Conservation (phyloP, 129 eudicot genomes). For the Helichrysum umbraculigerum region DNA sequence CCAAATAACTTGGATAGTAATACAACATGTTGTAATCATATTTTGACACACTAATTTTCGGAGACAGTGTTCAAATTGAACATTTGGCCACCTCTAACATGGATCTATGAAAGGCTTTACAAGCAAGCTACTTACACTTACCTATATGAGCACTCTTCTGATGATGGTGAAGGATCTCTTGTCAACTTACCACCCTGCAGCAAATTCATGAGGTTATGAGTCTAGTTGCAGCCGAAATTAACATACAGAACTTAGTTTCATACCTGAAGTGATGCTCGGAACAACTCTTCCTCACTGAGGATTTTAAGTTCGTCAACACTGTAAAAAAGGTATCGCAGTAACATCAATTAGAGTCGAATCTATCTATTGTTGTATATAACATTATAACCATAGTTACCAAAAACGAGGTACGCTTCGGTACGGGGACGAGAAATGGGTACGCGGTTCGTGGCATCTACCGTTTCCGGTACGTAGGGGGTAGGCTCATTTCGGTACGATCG, state of each 20-base stretch:
- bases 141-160: constrained; percentile 38
- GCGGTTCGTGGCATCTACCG: too few relatives aligned
- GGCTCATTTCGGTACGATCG: too few relatives aligned
- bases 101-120: background rate
- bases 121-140: constrained; percentile 42
- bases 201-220: background rate
- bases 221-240: background rate
- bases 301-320: constrained; percentile 78
- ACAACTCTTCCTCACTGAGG: constrained; percentile 67
- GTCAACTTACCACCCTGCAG: constrained; percentile 45
- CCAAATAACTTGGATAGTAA: background rate
- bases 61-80: background rate
- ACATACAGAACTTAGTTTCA: constrained; percentile 13
- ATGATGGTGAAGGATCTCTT: constrained; percentile 32
- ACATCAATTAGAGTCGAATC: constrained; percentile 6
- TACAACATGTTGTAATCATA: background rate
- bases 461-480: too few relatives aligned
- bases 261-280: constrained; percentile 68
- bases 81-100: background rate
- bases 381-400: too few relatives aligned
- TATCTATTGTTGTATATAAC: background rate
- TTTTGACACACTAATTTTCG: background rate
- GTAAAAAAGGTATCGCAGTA: constrained; percentile 10
- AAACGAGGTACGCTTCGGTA: too few relatives aligned
- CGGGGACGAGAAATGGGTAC: too few relatives aligned